Base-by-base conservation (phyloP, 805 yeast species). In the Ogataea degrootiae region DNA sequence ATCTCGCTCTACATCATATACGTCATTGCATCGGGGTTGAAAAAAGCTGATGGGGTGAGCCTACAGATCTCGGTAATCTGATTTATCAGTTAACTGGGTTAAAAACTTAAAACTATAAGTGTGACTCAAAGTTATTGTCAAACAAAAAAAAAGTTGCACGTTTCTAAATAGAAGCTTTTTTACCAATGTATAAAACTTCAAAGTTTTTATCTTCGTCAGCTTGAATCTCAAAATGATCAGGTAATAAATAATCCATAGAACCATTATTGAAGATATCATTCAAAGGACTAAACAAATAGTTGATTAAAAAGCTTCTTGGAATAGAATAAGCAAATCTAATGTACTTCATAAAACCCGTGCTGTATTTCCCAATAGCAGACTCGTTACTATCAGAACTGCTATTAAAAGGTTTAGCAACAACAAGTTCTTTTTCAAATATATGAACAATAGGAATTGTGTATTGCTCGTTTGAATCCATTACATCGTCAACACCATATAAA, bases 381-480 rank as follows among this genome's bases (percentile, higher is more conserved):
- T 15, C 16, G 8, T 38, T 45, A 43, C 39, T 11, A 15, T 37
- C 39, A 37, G 12, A 29, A 6, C 43, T 47, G 31, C 26, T 15
- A 15, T 19, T 12, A 11, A 17, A 31, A 17, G 23, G 15, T 33
- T 48, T 46, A n/a, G 59, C 51, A 16, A 42, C 47, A 23, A 60
- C 53, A 17, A 52, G 35, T 40, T 58, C 59, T 14, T 50, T 53
- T 22, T 63, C 67, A 46, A 63, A 57, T 23, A 63, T 44, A 37
- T 64, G 66, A 21, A 60, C 54, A 14, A 63, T 51, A 6, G 60
- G 59, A 14, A 55, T 39, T n/a, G 52, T 47, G 23, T 54, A 45
- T 14, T 36, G 31, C 12, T 47, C 39, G 4, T 42, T 23, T 14
- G 35, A 42, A 39, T 46, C 54, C n/a, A 53, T 9, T 11, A 49